Percentiles rank a stretch among this genome's conserved stretches.
phyloP scores from a whole-genome alignment of 148 eudicot genomes.

The Silene conica region DNA sequence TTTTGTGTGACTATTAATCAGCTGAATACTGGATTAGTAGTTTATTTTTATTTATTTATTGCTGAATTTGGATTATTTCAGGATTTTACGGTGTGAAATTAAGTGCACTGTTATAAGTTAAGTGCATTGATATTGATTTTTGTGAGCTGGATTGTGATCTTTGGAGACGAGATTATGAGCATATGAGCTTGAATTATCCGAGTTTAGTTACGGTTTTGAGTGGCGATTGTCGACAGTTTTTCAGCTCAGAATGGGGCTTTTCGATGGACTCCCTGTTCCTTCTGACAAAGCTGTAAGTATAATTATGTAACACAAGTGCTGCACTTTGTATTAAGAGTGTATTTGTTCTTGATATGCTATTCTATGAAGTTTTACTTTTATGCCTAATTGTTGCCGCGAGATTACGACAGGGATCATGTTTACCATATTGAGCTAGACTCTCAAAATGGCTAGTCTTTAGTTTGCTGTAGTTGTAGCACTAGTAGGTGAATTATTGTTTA shows the following conservation, averaged over 20 bases:
- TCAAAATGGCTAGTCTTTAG: neutral
- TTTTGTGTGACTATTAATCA: neutral
- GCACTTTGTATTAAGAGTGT: neutral
- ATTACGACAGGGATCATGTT: neutral
- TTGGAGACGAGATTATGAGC: conserved; percentile 14
- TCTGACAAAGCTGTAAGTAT: conserved; percentile 74
- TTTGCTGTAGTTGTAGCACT: neutral
- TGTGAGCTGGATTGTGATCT: conserved; percentile 11
- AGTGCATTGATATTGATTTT: neutral
- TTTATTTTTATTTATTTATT: neutral
- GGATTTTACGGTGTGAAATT: neutral
- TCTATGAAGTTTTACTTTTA: neutral
- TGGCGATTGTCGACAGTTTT: neutral
- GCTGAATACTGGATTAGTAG: neutral
- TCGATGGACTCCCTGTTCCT: conserved; percentile 88
- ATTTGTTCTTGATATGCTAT: neutral
- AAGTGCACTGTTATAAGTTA: neutral
- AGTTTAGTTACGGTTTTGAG: conserved; percentile 5
- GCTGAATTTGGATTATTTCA: neutral
- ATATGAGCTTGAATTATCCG: conserved; percentile 8
- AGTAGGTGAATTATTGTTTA: neutral
- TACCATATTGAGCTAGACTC: neutral
- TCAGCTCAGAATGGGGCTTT: conserved; percentile 62
- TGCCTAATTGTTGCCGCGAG: neutral
- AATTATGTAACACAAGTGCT: neutral